Evolutionary conservation across 768 basidiomycete genomes (phyloP).

Genomic region (Lyophyllum atratum): DNA sequence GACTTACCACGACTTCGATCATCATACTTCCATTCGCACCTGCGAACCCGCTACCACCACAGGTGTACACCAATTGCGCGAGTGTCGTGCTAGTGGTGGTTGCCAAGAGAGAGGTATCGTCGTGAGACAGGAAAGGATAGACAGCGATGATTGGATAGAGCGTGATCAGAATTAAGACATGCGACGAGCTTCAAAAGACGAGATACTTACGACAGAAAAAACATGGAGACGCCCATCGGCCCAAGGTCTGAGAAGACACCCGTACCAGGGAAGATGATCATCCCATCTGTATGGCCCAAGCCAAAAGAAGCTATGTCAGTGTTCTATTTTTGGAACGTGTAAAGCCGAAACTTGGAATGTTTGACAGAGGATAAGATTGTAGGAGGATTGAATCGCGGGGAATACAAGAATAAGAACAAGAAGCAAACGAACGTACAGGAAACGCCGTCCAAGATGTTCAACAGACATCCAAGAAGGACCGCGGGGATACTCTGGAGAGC

Average conservation of each 20-base stretch:
- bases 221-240: constrained; percentile 92
- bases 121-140: no score
- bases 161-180: no score
- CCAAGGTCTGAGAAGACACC: constrained; percentile 82
- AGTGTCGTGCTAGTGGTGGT: constrained; percentile 57
- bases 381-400: neutral
- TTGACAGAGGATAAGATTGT: neutral
- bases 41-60: constrained; percentile 87
- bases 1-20: constrained; percentile 93
- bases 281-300: constrained; percentile 63
- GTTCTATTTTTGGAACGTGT: neutral
- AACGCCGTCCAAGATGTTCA: constrained; percentile 94
- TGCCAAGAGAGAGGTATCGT: neutral
- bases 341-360: neutral
- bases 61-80: constrained; percentile 81
- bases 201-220: constrained; percentile 72
- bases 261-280: constrained; percentile 92
- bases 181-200: constrained; percentile 1
- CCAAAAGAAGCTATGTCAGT: neutral
- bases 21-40: constrained; percentile 96
- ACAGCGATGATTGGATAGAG: constrained; percentile 3
- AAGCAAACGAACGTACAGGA: constrained; percentile 70
- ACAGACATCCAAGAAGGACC: constrained; percentile 77
- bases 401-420: neutral
- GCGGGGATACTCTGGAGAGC: constrained; percentile 68